Evolutionary conservation across 208 protist species (phyloP), one percentile per base, ranked within the genome.

Genomic region (Leptomonas pyrrhocoris): DNA sequence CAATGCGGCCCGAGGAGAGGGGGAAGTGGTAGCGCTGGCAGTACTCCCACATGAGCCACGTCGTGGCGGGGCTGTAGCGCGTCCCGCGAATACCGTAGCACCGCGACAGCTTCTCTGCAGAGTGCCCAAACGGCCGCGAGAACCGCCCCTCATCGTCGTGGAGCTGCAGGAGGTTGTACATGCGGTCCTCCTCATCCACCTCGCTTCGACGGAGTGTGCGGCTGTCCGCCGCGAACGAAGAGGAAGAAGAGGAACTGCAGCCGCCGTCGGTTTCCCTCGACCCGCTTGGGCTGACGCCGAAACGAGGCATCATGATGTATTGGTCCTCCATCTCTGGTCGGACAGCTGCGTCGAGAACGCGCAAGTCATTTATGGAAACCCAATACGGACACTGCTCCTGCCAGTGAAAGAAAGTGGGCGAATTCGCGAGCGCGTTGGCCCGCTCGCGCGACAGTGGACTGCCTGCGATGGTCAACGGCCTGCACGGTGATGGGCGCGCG

Each of bases 91-190:
- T 51, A 60, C 66, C 80, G 57, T 75, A 61, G 68, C 79, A 90
- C 9, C 54, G 55, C 8, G 53, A 23, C 18, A 72, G 55, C 60
- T 11, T 51, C 23, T 49, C 25, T 23, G 23, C 31, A 4, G 48
- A 0, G 8, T 23, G 21, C 9, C 18, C 6, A 53, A 79, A 21
- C 42, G 12, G 30, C 3, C 34, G 34, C 11, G 45, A 11, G 40
- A 87, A 85, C 38, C 72, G 73, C 15, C 50, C 50, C 0, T 36
- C 34, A 0, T 46, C 60, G 50, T 84, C 73, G 38, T 49, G 68
- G 42, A 93, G 75, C 65, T 93, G 87, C 30, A 55, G 50, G 7
- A 84, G 58, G 59, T 89, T 93, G 73, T 82, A 93, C 9, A 72
- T 45, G 1, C 23, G 46, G 19, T 18, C 40, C 0, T 61, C 13